These are phyloP conservation scores for Tuber calosporum DNA, from an alignment of 495 filamentous ascomycete species.

Conservation along the genomic window DNA sequence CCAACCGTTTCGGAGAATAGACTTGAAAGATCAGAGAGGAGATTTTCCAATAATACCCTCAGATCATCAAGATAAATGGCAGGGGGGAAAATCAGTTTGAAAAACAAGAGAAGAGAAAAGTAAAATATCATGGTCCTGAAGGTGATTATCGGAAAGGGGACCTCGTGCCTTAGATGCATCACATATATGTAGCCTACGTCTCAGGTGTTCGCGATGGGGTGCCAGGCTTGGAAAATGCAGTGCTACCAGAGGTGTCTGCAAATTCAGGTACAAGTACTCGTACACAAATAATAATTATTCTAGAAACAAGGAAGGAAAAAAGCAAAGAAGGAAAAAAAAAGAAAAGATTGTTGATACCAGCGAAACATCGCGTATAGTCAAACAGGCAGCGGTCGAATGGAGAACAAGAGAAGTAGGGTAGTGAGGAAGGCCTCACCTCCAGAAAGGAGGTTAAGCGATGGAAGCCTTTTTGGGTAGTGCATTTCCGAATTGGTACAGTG, in stretches of 20 bases:
- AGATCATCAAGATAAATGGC: not conserved
- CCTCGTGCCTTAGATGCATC: not conserved
- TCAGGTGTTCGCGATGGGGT: not conserved
- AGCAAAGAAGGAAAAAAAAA: not conserved
- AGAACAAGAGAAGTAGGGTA: not conserved
- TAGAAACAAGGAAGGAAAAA: not conserved
- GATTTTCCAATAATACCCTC: not conserved
- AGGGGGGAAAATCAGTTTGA: not conserved
- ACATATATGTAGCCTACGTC: not conserved
- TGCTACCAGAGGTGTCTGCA: not conserved
- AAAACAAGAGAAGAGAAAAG: not conserved
- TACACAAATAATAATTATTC: not conserved
- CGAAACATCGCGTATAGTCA: not conserved
- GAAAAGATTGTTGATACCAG: not conserved
- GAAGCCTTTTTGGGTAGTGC: not conserved
- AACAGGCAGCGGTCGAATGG: not conserved
- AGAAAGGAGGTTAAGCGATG: not conserved
- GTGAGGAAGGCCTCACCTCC: not conserved
- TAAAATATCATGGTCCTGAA: not conserved
- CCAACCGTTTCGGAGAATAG: not conserved
- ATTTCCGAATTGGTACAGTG: not conserved
- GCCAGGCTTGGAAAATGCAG: not conserved
- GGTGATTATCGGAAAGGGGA: not conserved
- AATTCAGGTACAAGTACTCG: not conserved
- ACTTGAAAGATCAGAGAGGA: not conserved